Base-by-base conservation (phyloP, 495 filamentous ascomycete species). In the Diplogelasinospora grovesii region DNA sequence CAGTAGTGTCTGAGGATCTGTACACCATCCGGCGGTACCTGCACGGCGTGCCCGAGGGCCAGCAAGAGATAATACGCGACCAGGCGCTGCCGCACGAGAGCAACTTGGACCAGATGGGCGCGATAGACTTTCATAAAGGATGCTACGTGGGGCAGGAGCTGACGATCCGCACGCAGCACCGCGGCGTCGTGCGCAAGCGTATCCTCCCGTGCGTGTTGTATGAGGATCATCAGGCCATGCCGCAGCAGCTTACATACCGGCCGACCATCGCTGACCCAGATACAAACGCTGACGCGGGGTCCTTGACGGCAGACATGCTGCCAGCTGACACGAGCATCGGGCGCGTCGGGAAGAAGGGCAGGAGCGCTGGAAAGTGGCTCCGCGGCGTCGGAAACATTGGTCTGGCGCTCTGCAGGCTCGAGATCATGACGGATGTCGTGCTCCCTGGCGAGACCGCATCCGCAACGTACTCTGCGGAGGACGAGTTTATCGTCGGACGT, bases 61-160 rank as follows among this genome's bases (percentile, higher is more conserved):
- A 83, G 52, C 46, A 49, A 1, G 92, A 98, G 68, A 79, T 98
- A 11, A 57, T 75, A 16, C 58, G 66, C 32, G 83, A 79, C 29
- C 60, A 69, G 3, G 79, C 86, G 19, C 65, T 97, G 31, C 87
- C 89, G 15, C 78, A 83, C 48, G 88, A 96, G 58, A 79, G 67
- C 43, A 92, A 95, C 58, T 68, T 95, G 48, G 92, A 98, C 60
- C 69, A 85, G 48, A 80, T 81, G 71, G 70, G 73, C 13, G 93
- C 73, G 3, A 76, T 97, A 28, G 88, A 96, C 66, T 98, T 93
- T 63, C 74, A 78, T 33, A 98, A 98, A 65, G 92, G 92, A 1
- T 98, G 92, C 62, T 98, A 98, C 60, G 80, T 97, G 0, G 92
- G 92, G 0, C 92, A 98, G 65, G 92, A 98, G 59, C 70, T 97